Conservation (phyloP, 176 grass and related monocot genomes). For the Carex parvula region DNA sequence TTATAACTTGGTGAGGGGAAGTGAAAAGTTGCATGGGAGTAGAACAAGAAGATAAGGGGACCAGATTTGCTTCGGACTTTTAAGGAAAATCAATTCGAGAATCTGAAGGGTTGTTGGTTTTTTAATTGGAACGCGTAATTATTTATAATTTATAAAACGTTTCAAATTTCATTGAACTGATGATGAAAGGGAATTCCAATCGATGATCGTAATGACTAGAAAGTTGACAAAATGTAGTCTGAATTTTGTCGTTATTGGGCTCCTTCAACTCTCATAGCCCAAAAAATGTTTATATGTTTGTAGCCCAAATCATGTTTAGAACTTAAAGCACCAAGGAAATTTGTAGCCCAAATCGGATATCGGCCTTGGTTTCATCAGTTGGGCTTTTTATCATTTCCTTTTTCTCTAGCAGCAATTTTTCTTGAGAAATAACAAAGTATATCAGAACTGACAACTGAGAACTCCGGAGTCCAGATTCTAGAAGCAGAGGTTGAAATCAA, state of each 20-base stretch:
- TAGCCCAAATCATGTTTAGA: too few species aligned
- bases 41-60: neutral
- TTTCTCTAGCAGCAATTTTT: neutral
- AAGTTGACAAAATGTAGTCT: neutral
- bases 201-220: neutral
- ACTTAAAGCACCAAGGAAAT: neutral
- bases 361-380: neutral
- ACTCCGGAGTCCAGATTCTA: neutral
- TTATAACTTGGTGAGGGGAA: neutral
- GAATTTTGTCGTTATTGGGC: neutral
- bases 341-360: neutral
- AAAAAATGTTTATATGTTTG: neutral
- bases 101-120: neutral
- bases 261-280: neutral
- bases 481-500: neutral
- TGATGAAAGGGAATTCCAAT: neutral
- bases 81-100: neutral
- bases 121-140: neutral
- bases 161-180: neutral
- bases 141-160: neutral
- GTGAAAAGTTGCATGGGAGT: neutral
- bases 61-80: neutral
- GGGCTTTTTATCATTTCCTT: neutral
- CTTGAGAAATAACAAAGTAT: neutral
- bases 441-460: neutral